Base-by-base conservation (phyloP, 148 eudicot species). In the Dysphania ambrosioides region DNA sequence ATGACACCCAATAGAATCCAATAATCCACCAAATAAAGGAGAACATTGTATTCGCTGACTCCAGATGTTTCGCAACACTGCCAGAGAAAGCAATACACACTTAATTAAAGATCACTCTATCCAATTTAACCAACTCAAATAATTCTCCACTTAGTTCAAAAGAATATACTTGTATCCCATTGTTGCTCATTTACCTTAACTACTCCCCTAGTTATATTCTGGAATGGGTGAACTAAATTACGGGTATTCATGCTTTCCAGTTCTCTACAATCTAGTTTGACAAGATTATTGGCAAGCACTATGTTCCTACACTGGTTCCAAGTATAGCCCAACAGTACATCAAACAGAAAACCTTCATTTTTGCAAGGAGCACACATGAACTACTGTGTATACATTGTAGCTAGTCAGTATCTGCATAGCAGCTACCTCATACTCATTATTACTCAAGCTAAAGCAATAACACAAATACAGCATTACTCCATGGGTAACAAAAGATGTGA, bases 21-120 rank as follows among this genome's bases (percentile, higher is more conserved):
- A 90, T 83, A 68, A 92, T 92, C 99, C 99, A 96, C 99, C 99
- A 96, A 81, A 96, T 92, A 77, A 96, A 96, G 1, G 99, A 90
- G 81, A 90, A 89, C 94, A 90, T 92, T 1, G 97, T 87, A 76
- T 90, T 92, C 61, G 94, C 94, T 47, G 97, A 89, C 72, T 96
- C 99, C 83, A 92, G 81, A 80, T 92, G 93, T 82, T 89, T 96
- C 71, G 97, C 93, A 68, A 88, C 85, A 65, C 99, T 92, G 87
- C 73, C 71, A 79, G 41, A 67, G 26, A 12, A 67, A 8, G 29
- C 47, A 63, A 53, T 4, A 26, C 10, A 67, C 55, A 57, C 11
- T 40, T 21, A 64, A 31, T 18, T 18, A 63, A 8, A 31, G 16
- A 65, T 34, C 13, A 29, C 4, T 29, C 16, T 78, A 66, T 23